Base-by-base conservation (phyloP, 352 stramenopile species). In the Phytophthora kernoviae region DNA sequence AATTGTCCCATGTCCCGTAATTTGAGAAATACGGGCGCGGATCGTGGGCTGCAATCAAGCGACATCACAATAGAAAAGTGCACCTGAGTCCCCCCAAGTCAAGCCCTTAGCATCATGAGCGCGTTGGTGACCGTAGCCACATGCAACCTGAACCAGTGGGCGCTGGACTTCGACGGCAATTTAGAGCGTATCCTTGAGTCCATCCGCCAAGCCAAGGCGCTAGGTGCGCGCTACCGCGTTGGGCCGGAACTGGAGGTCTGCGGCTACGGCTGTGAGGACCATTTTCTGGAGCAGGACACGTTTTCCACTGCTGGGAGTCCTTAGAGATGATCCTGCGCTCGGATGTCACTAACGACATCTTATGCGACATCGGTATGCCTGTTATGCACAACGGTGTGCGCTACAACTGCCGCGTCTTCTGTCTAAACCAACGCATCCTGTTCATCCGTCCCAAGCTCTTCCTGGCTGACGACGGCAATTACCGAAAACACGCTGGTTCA, bases 91-190 rank as follows among this genome's bases (percentile, higher is more conserved):
- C 43, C 21, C 39, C 20, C 15, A n/a, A 45, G 17, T 15, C 41
- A 20, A 36, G 18, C 33, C 27, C 33, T 8, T 37, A 32, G 47
- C 36, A 61, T 65, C 22, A 93, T 96, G 84, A 94, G 78, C 62
- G 64, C 84, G 24, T 73, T 96, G 30, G 84, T 99, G 58, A 99
- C 93, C 24, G 82, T 99, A 17, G 96, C 97, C 42, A 98, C 97
- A 32, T 99, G 97, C 79, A 99, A 99, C 67, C 82, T 99, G 43
- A 99, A 99, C 81, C 97, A 99, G 78, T 99, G 97, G 96, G 93
- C 97, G 32, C 79, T 99, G 47, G 97, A 99, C 78, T 99, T 99
- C 82, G 93, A 98, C 71, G 96, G 96, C 24, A 99, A 99, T 75
- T 63, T 98, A 18, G 71, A 96, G 60, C 91, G 97, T 40, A 97